Conservation (phyloP, 805 yeast species). For the Zygosaccharomyces bisporus region DNA sequence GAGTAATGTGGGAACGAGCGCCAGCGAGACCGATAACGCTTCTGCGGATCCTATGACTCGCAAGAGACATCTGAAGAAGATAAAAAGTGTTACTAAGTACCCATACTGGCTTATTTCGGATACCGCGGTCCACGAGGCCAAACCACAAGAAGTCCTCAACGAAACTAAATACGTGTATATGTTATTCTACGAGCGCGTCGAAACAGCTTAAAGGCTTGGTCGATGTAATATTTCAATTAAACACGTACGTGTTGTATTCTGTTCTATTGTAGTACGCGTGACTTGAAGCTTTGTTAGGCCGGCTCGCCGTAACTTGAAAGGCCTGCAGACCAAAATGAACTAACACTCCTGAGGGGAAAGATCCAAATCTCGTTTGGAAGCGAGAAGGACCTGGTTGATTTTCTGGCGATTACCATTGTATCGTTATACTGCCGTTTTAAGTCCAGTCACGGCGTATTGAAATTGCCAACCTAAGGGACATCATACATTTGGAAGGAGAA, state of each 20-base stretch:
- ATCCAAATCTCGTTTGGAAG: neutral
- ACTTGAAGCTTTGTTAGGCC: conserved; percentile 2
- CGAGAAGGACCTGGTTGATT: neutral
- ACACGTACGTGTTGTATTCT: neutral
- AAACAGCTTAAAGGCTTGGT: conserved; percentile 11
- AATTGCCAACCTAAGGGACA: neutral
- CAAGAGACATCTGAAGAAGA: conserved; percentile 46
- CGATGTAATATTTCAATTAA: too few relatives aligned
- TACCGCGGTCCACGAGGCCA: conserved; percentile 59
- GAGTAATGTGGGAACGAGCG: conserved; percentile 19
- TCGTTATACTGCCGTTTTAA: neutral
- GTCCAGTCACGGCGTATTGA: neutral
- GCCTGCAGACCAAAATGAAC: neutral
- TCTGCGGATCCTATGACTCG: conserved; percentile 14
- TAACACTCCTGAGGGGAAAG: neutral
- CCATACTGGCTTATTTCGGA: conserved; percentile 90
- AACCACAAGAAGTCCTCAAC: conserved; percentile 51
- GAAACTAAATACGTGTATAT: conserved; percentile 80
- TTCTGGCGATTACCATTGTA: neutral
- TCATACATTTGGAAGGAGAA: neutral
- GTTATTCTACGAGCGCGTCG: conserved; percentile 67
- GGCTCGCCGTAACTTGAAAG: neutral
- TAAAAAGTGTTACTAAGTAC: conserved; percentile 50
- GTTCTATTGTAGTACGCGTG: conserved; percentile 6
- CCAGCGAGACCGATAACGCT: conserved; percentile 18